Conservation (phyloP, 2,329 filamentous ascomycete genomes). For the Alternaria longipes region DNA sequence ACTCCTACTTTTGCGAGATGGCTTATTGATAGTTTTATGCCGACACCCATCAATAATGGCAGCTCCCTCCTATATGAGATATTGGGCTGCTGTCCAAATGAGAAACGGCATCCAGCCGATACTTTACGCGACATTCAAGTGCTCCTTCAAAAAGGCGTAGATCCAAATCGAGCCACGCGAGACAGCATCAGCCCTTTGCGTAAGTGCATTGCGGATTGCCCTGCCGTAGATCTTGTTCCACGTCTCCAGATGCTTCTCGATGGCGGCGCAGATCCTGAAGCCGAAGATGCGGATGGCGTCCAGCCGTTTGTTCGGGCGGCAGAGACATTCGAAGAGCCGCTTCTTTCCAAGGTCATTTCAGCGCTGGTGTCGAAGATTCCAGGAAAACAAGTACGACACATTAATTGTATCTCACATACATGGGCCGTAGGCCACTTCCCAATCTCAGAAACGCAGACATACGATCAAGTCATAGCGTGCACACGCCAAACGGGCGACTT, state of each 20-base stretch:
- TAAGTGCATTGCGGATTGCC: slow-evolving; percentile 39
- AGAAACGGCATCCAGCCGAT: slow-evolving; percentile 42
- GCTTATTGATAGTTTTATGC: slow-evolving; percentile 33
- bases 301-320: slow-evolving; percentile 40
- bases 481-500: slow-evolving; percentile 32
- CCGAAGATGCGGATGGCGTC: slow-evolving; percentile 29
- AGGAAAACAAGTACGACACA: slow-evolving; percentile 21
- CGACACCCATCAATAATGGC: slow-evolving; percentile 24
- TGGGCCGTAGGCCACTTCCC: slow-evolving; percentile 41
- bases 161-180: slow-evolving; percentile 34
- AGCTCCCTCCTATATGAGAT: slow-evolving; percentile 40
- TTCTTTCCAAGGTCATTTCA: slow-evolving; percentile 38
- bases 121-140: slow-evolving; percentile 43
- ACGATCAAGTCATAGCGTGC: slow-evolving; percentile 37
- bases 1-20: slow-evolving; percentile 36
- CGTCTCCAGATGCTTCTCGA: slow-evolving; percentile 39
- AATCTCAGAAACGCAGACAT: slow-evolving; percentile 33
- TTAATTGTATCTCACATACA: slow-evolving; percentile 20
- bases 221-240: slow-evolving; percentile 38
- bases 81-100: slow-evolving; percentile 40
- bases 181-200: slow-evolving; percentile 34
- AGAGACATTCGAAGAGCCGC: slow-evolving; percentile 37
- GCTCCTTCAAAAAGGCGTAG: slow-evolving; percentile 37
- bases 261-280: slow-evolving; percentile 43
- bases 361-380: slow-evolving; percentile 35